Evolutionary conservation across 192 early-diverging fungal species (phyloP).

Genomic region (Backusella tuberculispora): DNA sequence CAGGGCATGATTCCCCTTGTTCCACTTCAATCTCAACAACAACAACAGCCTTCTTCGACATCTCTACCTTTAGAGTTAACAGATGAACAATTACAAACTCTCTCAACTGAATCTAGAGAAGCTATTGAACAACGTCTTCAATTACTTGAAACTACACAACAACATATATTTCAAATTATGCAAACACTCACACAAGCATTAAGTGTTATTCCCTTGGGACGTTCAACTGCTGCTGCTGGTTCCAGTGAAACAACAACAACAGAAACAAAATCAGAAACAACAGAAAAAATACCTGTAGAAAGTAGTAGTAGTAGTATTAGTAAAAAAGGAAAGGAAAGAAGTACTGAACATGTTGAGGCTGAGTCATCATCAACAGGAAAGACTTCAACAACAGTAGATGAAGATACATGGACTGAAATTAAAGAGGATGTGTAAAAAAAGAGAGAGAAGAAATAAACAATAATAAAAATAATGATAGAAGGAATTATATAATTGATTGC

Average conservation of each 20-base stretch:
- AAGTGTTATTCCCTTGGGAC: constrained; percentile 41
- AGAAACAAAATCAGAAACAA: too few relatives aligned
- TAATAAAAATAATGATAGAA: too few relatives aligned
- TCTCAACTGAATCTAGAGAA: constrained; percentile 60
- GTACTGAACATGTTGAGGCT: background rate
- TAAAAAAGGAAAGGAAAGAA: background rate
- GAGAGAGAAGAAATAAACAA: too few relatives aligned
- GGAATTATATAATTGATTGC: too few relatives aligned
- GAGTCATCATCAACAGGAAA: background rate
- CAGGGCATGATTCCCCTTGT: constrained; percentile 37
- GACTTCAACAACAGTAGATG: background rate
- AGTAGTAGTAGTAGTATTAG: background rate
- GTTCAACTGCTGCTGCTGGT: background rate
- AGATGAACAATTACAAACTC: constrained; percentile 59
- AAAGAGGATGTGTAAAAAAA: background rate
- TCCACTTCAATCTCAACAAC: background rate
- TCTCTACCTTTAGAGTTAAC: constrained; percentile 13
- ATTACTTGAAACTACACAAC: constrained; percentile 62
- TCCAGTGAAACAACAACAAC: background rate
- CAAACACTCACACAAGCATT: constrained; percentile 46
- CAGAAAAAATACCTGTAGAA: background rate
- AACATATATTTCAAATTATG: constrained; percentile 59
- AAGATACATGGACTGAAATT: constrained; percentile 7
- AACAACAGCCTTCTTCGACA: too few relatives aligned
- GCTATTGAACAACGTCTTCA: constrained; percentile 68